Evolutionary conservation across 2,329 filamentous ascomycete genomes (phyloP).

Genomic region (Aureobasidium sp.): DNA sequence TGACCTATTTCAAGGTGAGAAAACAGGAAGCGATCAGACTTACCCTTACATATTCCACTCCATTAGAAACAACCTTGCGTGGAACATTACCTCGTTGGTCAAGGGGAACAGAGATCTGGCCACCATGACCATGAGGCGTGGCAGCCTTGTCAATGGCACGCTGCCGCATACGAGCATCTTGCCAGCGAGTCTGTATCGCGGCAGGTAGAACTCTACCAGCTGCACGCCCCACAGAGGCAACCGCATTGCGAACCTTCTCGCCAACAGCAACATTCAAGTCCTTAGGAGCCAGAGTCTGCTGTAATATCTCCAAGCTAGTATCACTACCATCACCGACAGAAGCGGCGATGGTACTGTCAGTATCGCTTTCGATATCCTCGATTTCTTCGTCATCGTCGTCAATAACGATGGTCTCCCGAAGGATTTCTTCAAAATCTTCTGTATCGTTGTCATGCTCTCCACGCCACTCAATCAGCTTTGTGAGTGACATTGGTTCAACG

Average conservation of each 20-base stretch:
- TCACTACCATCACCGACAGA: conserved; percentile 11
- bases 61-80: neutral
- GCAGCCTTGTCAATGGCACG: neutral
- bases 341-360: neutral
- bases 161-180: conserved; percentile 10
- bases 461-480: conserved; percentile 55
- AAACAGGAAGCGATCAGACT: neutral
- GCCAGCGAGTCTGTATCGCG: conserved; percentile 11
- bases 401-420: conserved; percentile 58
- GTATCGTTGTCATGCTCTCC: conserved; percentile 50
- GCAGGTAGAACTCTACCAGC: conserved; percentile 4
- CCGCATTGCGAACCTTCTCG: neutral
- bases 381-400: conserved; percentile 49
- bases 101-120: conserved; percentile 12
- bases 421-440: conserved; percentile 53
- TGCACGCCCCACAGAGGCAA: neutral
- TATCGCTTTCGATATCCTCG: conserved; percentile 10
- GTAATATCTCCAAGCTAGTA: conserved; percentile 11
- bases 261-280: conserved; percentile 6
- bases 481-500: conserved; percentile 50
- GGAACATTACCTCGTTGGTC: conserved; percentile 14
- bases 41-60: conserved; percentile 15
- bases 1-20: neutral
- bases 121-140: neutral
- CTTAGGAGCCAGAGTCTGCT: conserved; percentile 13